These are phyloP conservation scores for Psophocarpus tetragonolobus DNA, from an alignment of 306 rosid genomes.

Conservation along the genomic window DNA sequence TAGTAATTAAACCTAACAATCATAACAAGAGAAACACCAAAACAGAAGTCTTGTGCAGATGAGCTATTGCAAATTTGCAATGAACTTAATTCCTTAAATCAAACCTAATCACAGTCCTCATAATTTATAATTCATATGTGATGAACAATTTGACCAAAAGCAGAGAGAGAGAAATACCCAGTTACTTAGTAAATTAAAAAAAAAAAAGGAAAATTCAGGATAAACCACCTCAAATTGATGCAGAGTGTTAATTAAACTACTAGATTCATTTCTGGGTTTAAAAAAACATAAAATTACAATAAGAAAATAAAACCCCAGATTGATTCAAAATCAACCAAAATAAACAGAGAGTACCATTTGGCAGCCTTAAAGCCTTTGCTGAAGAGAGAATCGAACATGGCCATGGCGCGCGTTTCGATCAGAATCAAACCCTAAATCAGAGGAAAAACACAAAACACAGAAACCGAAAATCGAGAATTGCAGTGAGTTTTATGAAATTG, in stretches of 20 bases:
- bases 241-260: not conserved
- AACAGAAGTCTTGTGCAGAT: not conserved
- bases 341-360: constrained; percentile 60
- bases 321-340: not conserved
- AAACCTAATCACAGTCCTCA: not conserved
- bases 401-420: constrained; percentile 49
- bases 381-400: constrained; percentile 91
- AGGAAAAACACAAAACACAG: not conserved
- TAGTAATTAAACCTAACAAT: too few relatives aligned
- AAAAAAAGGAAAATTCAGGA: not conserved
- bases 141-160: not conserved
- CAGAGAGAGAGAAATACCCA: not conserved
- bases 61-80: constrained; percentile 10
- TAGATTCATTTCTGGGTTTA: not conserved
- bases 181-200: not conserved
- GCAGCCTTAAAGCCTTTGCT: constrained; percentile 86
- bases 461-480: constrained; percentile 28
- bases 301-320: not conserved
- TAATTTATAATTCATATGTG: not conserved
- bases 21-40: not conserved
- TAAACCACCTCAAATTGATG: not conserved
- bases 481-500: not conserved
- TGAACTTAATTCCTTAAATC: not conserved
- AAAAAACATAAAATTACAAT: not conserved
- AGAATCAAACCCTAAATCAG: constrained; percentile 35